Conservation (phyloP, 2,329 filamentous ascomycete species). For the Clonostachys sp. region DNA sequence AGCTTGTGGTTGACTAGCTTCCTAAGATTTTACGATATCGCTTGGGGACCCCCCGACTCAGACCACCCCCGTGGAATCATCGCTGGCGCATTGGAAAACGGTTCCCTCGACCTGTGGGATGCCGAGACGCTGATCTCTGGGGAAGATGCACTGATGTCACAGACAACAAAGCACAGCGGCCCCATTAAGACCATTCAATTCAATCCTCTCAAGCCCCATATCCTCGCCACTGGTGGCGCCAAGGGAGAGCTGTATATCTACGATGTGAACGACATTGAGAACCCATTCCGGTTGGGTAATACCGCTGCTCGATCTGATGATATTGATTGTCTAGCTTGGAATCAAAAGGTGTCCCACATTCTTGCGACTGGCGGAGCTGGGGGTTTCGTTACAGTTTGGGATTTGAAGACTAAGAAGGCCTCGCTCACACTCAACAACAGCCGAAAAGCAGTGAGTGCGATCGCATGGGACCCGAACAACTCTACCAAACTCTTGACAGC, state of each 20-base stretch:
- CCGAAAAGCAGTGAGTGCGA: conserved; percentile 88
- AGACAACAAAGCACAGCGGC: conserved; percentile 85
- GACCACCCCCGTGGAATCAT: conserved; percentile 83
- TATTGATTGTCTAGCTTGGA: conserved; percentile 96
- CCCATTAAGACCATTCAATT: conserved; percentile 94
- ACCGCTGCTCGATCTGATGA: conserved; percentile 87
- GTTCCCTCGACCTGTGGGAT: conserved; percentile 90
- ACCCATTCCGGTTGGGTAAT: conserved; percentile 84
- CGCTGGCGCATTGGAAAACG: conserved; percentile 92
- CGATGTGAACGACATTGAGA: conserved; percentile 85
- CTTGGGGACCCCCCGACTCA: conserved; percentile 81
- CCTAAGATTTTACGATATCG: conserved; percentile 88
- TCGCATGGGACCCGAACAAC: conserved; percentile 95
- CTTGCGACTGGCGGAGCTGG: conserved; percentile 89
- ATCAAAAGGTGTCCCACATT: conserved; percentile 95
- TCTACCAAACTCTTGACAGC: conserved; percentile 92
- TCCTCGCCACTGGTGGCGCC: conserved; percentile 85
- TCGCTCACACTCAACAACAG: conserved; percentile 94
- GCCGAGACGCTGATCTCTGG: conserved; percentile 63
- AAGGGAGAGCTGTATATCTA: conserved; percentile 97
- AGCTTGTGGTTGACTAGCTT: too few relatives aligned
- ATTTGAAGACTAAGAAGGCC: conserved; percentile 96
- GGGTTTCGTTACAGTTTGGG: conserved; percentile 97
- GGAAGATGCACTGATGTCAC: conserved; percentile 74
- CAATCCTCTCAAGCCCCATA: conserved; percentile 87